Conservation (phyloP, 441 rosid species). For the Gossypium laxum region DNA sequence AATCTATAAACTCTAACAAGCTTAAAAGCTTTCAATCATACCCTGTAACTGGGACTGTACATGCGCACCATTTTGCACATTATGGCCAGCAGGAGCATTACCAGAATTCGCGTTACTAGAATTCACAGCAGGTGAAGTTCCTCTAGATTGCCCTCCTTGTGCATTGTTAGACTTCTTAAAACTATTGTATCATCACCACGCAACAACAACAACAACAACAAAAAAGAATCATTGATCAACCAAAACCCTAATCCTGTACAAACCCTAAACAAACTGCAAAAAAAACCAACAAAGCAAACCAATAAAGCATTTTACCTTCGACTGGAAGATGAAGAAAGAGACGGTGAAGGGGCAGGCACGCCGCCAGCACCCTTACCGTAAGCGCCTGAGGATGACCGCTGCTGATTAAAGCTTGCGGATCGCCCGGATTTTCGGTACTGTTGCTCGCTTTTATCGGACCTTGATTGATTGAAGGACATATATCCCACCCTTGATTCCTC, state of each 20-base stretch:
- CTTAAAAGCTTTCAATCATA: conserved; percentile 20
- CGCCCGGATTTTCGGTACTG: conserved; percentile 64
- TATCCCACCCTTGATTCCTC: conserved; percentile 30
- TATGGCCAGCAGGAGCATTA: conserved; percentile 32
- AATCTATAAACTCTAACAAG: background rate
- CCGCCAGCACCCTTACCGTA: conserved; percentile 63
- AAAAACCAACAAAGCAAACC: background rate
- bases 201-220: background rate
- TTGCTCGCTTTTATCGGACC: conserved; percentile 67
- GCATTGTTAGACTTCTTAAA: conserved; percentile 27
- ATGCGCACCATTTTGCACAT: conserved; percentile 50
- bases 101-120: conserved; percentile 26
- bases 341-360: conserved; percentile 58
- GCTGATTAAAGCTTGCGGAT: conserved; percentile 62
- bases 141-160: conserved; percentile 26
- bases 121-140: conserved; percentile 33
- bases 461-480: conserved; percentile 97
- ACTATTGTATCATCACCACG: conserved; percentile 25
- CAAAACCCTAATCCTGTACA: background rate
- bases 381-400: conserved; percentile 54
- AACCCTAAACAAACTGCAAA: conserved; percentile 2
- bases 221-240: background rate
- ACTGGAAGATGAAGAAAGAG: conserved; percentile 32
- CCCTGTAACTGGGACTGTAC: conserved; percentile 52
- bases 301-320: conserved; percentile 33